Conservation (phyloP, 257 asterid genomes). For the Penstemon newberryi region DNA sequence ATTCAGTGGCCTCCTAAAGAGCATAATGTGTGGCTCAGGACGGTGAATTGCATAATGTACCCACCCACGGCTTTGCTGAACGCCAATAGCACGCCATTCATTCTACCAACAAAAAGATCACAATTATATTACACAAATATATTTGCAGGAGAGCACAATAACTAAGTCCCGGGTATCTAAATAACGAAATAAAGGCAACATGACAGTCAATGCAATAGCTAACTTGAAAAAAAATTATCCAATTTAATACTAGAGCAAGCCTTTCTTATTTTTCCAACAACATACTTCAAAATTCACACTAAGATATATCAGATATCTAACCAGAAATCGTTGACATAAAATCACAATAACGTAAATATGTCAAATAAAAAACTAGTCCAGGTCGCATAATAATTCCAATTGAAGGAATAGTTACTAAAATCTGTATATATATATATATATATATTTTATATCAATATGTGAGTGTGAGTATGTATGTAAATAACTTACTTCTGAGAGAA, state of each 20-base stretch:
- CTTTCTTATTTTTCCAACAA: not conserved
- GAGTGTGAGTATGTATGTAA: too few species aligned
- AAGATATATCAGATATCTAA: too few species aligned
- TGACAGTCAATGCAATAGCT: too few species aligned
- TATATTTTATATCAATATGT: too few species aligned
- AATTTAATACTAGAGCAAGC: not conserved
- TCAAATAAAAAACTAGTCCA: too few species aligned
- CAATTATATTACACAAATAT: not conserved
- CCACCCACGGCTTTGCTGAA: slow-evolving; percentile 92
- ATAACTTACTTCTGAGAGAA: slow-evolving; percentile 25
- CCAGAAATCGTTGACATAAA: too few species aligned
- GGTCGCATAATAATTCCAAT: too few species aligned
- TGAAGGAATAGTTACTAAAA: too few species aligned
- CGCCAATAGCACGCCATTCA: slow-evolving; percentile 90
- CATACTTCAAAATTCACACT: too few species aligned
- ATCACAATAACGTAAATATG: too few species aligned
- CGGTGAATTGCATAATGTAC: slow-evolving; percentile 89
- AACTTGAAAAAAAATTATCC: too few species aligned
- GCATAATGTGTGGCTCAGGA: slow-evolving; percentile 90
- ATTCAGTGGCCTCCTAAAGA: slow-evolving; percentile 57
- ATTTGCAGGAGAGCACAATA: not conserved
- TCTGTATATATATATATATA: too few species aligned
- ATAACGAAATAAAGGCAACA: not conserved
- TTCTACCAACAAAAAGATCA: slow-evolving; percentile 37
- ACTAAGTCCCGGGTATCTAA: not conserved